phyloP scores from a whole-genome alignment of 2,329 filamentous ascomycete species.

The Arthrobotrys sinensis region DNA sequence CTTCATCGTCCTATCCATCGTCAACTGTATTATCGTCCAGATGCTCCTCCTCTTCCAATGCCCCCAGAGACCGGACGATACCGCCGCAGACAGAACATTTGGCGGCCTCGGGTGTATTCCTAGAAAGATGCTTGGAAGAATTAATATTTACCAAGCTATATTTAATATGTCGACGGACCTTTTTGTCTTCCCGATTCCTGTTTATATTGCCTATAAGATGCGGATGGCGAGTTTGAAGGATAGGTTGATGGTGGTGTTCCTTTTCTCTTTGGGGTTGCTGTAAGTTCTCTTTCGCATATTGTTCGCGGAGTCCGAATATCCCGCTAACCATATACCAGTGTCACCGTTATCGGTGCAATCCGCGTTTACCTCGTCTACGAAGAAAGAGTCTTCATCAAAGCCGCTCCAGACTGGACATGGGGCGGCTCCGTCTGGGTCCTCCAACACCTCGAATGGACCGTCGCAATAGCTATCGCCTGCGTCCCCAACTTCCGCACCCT shows the following conservation, averaged over 20 bases:
- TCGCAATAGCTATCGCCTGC: conserved; percentile 54
- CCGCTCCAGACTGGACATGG: conserved; percentile 57
- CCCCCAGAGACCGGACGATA: conserved; percentile 58
- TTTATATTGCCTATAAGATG: conserved; percentile 60
- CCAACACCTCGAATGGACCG: conserved; percentile 58
- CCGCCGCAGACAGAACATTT: conserved; percentile 48
- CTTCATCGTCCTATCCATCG: conserved; percentile 49
- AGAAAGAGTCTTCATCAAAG: conserved; percentile 58
- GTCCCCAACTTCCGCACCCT: conserved; percentile 55
- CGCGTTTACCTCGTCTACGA: conserved; percentile 58
- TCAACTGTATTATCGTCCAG: conserved; percentile 56
- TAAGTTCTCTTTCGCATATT: conserved; percentile 25
- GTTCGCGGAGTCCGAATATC: not conserved
- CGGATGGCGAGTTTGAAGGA: conserved; percentile 59
- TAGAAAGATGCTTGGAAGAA: conserved; percentile 55
- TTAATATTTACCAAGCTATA: conserved; percentile 57
- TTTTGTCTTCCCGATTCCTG: conserved; percentile 56
- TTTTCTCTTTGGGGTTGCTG: conserved; percentile 57
- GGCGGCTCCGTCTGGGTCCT: conserved; percentile 58
- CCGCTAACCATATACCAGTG: conserved; percentile 23
- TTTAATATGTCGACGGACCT: conserved; percentile 58
- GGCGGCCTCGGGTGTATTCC: conserved; percentile 47
- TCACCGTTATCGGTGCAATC: conserved; percentile 56
- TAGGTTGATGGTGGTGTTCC: conserved; percentile 58
- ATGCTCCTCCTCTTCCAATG: conserved; percentile 57